These are phyloP conservation scores for Backusella parvicylindrica DNA, from an alignment of 192 early-diverging fungal species.

Conservation along the genomic window DNA sequence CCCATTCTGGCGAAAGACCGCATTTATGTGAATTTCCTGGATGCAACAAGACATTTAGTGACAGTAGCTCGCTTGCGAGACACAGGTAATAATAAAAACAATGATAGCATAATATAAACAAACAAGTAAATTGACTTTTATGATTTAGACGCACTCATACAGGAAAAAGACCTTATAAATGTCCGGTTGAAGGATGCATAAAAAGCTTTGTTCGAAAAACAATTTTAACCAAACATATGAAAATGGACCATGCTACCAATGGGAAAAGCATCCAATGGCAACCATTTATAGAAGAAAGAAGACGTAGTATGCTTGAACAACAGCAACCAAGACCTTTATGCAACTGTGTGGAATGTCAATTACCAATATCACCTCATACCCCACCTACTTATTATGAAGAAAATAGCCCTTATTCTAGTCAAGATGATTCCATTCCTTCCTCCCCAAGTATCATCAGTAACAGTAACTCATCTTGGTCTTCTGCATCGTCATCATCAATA, in stretches of 20 bases:
- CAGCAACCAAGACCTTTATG: neutral
- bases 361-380: neutral
- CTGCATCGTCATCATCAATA: neutral
- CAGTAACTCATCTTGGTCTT: neutral
- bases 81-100: slow-evolving; percentile 50
- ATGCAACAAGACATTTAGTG: slow-evolving; percentile 73
- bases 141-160: slow-evolving; percentile 58
- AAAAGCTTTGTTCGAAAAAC: slow-evolving; percentile 47
- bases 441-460: slow-evolving; percentile 6
- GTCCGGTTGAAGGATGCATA: slow-evolving; percentile 37
- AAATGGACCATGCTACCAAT: slow-evolving; percentile 10
- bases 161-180: slow-evolving; percentile 66
- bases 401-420: neutral
- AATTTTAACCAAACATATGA: slow-evolving; percentile 39
- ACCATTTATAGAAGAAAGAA: slow-evolving; percentile 33
- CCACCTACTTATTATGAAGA: neutral
- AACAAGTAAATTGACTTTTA: neutral
- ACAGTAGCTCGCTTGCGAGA: slow-evolving; percentile 70
- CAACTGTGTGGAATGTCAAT: neutral
- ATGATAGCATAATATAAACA: neutral
- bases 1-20: slow-evolving; percentile 75
- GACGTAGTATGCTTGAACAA: slow-evolving; percentile 12
- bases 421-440: slow-evolving; percentile 18
- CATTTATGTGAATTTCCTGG: slow-evolving; percentile 61
- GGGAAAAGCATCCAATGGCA: slow-evolving; percentile 23